Evolutionary conservation across 495 filamentous ascomycete genomes (phyloP).

Genomic region (Penicillium mononematosum): DNA sequence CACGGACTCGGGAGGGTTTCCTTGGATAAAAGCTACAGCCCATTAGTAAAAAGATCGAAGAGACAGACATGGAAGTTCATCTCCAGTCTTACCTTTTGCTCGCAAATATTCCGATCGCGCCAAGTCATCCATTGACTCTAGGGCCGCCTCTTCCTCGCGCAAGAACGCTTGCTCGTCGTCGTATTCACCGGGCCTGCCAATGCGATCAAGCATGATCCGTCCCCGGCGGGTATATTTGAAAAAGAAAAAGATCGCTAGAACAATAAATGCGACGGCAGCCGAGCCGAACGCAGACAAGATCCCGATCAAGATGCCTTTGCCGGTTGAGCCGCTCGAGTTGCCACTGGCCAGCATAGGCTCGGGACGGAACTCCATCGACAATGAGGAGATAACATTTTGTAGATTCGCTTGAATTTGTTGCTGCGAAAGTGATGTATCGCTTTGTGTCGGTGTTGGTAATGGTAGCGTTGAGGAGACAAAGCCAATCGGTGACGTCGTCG

Average conservation of each 20-base stretch:
- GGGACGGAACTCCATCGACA: conserved; percentile 29
- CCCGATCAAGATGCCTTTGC: conserved; percentile 88
- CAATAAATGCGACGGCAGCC: conserved; percentile 73
- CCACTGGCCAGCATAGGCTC: conserved; percentile 34
- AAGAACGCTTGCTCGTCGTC: conserved; percentile 94
- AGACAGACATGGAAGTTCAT: conserved; percentile 14
- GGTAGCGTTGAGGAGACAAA: conserved; percentile 17
- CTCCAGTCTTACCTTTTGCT: conserved; percentile 75
- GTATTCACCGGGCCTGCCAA: conserved; percentile 92
- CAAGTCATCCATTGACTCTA: conserved; percentile 95
- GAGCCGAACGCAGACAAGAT: conserved; percentile 96
- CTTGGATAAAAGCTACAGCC: conserved; percentile 79
- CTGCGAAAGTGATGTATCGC: conserved; percentile 23
- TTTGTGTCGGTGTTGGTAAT: conserved; percentile 11
- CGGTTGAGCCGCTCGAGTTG: conserved; percentile 53
- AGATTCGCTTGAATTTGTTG: conserved; percentile 31
- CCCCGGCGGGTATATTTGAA: conserved; percentile 87
- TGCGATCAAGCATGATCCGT: conserved; percentile 88
- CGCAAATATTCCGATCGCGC: conserved; percentile 84
- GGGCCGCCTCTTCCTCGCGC: conserved; percentile 88
- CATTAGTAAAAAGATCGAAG: conserved; percentile 7
- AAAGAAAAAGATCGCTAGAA: conserved; percentile 88
- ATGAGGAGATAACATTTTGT: conserved; percentile 31
- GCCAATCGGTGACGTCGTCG: conserved; percentile 37
- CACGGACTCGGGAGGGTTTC: conserved; percentile 90